Evolutionary conservation across 2,329 filamentous ascomycete genomes (phyloP), one percentile per base, ranked within the genome.

Genomic region (Lecanosticta acicola): DNA sequence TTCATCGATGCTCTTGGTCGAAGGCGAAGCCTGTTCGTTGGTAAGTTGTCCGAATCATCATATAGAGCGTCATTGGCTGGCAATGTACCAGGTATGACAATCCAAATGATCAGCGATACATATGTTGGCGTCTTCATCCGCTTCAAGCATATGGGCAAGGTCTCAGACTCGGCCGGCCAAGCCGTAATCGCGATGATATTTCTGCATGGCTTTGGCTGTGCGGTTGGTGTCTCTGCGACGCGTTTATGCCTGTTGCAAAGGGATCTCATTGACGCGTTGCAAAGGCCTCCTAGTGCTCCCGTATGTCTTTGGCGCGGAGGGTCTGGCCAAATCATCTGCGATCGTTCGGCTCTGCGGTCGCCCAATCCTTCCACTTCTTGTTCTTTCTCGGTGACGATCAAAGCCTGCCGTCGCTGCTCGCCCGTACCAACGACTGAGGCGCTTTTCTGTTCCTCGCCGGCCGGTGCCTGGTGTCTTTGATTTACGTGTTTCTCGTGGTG

Each of bases 251-350:
- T 19, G 14, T 18, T 19, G 35, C 4, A 18, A 10, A 17, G 17
- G 5, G 4, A 18, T 4, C 3, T 11, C 19, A 11, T 17, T 37
- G 35, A 37, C 19, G n/a, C 3, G 71, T 50, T 64, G 65, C 14
- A 61, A 67, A 62, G 64, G 64, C 40, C 63, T 68, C 14, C 53
- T 69, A 1, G 61, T 67, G 21, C 64, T 74, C 1, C 71, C 71
- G 0, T 74, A 72, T 41, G 61, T 74, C 3, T 71, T 74, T 42
- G 68, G 66, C 3, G 64, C 63, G 1, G 71, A 74, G 45, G n/a
- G 55, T 73, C 0, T 75, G 69, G 62, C 71, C 72, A 1, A 72
- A 72, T 46, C 64, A 65, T 3, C 66, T 74, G 40, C 66, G 71
- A 0, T 71, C 70, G 0, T 69, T 73, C 49, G 69, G 71, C 20